Evolutionary conservation across 106 monocot genomes (phyloP), one percentile per base, ranked within the genome.

Genomic region (Dioscorea alata): DNA sequence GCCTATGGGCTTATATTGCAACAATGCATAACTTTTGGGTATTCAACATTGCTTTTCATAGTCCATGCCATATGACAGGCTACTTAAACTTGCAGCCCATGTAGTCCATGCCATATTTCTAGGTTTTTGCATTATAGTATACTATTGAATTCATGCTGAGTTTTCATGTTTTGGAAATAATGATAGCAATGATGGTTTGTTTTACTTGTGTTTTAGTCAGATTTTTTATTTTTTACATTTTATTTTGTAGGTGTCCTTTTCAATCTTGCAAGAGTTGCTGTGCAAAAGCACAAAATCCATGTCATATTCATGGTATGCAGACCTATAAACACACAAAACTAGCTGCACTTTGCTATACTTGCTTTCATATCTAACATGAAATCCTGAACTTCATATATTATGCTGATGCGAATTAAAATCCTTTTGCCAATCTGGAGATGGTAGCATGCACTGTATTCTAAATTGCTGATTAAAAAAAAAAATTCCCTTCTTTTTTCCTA

Each of bases 191-290:
- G 23, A 23, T 59, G 23, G 12, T 20, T 49, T 14, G 7, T 31
- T 33, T 57, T 15, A 1, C 13, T 76, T 52, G 33, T 33, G 0
- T 4, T 22, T 32, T 52, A 56, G 34, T 15, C 15, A 20, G 16
- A 12, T 0, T 61, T 23, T 33, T 62, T 69, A 3, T 23, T 49
- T 2, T 23, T 49, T 21, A 60, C 66, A 22, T 54, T 8, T 19
- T 54, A 16, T 64, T 69, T 35, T 82, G 18, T 65, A 95, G 91
- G 83, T 95, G 92, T 68, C 92, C 91, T 22, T 96, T 86, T 68
- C 92, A 96, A 60, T 92, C 84, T 56, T 96, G 96, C 68, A 96
- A 96, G 78, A 89, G 85, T 76, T 96, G 96, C 79, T 96, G 96
- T 74, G 58, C 76, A 25, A 92, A 88, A 80, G 96, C 96, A 64